Evolutionary conservation across 2,329 filamentous ascomycete genomes (phyloP).

Genomic region (Cladorrhinum sp.): DNA sequence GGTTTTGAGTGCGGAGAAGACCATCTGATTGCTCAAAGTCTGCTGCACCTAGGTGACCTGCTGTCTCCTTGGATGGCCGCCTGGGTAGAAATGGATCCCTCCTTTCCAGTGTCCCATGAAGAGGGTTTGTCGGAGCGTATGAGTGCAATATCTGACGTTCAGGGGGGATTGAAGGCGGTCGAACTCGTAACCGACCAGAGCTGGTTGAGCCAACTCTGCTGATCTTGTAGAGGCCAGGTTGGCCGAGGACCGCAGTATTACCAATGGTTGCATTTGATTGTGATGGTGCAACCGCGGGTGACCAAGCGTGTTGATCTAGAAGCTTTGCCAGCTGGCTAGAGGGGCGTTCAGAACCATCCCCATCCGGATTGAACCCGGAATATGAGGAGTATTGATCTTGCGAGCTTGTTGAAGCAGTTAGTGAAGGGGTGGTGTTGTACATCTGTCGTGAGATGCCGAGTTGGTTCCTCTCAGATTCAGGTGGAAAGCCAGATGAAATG

Average conservation of each 20-base stretch:
- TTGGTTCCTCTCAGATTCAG: not conserved
- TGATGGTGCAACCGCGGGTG: constrained; percentile 10
- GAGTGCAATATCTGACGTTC: not conserved
- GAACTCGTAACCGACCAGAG: constrained; percentile 9
- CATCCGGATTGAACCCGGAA: not conserved
- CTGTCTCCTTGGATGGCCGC: not conserved
- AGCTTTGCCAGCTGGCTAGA: constrained; percentile 16
- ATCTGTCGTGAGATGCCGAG: not conserved
- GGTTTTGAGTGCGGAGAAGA: not conserved
- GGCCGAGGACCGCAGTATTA: constrained; percentile 18
- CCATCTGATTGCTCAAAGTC: not conserved
- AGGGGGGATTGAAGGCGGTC: constrained; percentile 7
- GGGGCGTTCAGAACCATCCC: not conserved
- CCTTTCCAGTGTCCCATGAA: not conserved
- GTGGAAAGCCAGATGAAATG: not conserved
- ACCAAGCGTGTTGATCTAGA: constrained; percentile 1
- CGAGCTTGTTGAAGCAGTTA: not conserved
- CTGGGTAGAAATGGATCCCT: not conserved
- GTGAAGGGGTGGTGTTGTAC: constrained; percentile 6
- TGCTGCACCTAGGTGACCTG: not conserved
- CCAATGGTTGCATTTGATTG: constrained; percentile 21
- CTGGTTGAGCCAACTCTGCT: constrained; percentile 20
- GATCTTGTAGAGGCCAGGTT: constrained; percentile 26
- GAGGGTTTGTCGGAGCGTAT: not conserved
- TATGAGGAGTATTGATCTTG: constrained; percentile 1